These are phyloP conservation scores for Tricholoma matsutake DNA, from an alignment of 768 basidiomycete genomes.

Conservation along the genomic window DNA sequence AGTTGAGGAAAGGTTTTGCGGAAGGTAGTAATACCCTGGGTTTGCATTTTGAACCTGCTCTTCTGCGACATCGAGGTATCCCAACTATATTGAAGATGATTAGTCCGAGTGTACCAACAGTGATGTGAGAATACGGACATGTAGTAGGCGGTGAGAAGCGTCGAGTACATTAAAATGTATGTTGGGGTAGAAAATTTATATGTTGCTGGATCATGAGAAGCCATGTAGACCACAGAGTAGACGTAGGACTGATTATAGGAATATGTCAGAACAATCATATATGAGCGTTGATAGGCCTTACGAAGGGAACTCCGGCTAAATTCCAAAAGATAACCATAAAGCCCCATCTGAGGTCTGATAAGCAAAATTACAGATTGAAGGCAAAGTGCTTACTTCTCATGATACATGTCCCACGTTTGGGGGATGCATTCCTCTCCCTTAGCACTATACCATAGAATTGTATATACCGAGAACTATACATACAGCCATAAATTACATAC, in stretches of 20 bases:
- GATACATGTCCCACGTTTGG: conserved; percentile 99
- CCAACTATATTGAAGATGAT: conserved; percentile 50
- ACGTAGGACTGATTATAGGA: conserved; percentile 70
- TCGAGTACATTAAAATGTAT: conserved; percentile 70
- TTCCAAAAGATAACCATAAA: conserved; percentile 99
- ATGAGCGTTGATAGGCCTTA: conserved; percentile 33
- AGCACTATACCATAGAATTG: conserved; percentile 41
- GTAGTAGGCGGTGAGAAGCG: conserved; percentile 81
- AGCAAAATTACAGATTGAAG: background rate
- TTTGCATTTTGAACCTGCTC: conserved; percentile 96
- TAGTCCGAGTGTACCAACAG: conserved; percentile 4
- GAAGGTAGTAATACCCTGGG: conserved; percentile 80
- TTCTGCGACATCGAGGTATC: conserved; percentile 97
- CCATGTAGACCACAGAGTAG: conserved; percentile 98
- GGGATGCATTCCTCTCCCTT: conserved; percentile 96
- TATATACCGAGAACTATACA: conserved; percentile 2
- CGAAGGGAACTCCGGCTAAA: conserved; percentile 89
- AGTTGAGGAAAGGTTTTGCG: conserved; percentile 94
- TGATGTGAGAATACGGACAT: conserved; percentile 50
- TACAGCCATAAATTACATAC: conserved; percentile 32
- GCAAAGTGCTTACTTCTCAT: conserved; percentile 74
- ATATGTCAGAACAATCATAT: background rate
- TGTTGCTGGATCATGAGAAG: conserved; percentile 82
- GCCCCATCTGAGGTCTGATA: conserved; percentile 57
- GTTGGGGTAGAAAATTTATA: conserved; percentile 83